A percentile compares a stretch with the other conserved stretches of the same genome.
Evolutionary conservation across 306 rosid genomes (phyloP).

Genomic region (Vigna radiata): DNA sequence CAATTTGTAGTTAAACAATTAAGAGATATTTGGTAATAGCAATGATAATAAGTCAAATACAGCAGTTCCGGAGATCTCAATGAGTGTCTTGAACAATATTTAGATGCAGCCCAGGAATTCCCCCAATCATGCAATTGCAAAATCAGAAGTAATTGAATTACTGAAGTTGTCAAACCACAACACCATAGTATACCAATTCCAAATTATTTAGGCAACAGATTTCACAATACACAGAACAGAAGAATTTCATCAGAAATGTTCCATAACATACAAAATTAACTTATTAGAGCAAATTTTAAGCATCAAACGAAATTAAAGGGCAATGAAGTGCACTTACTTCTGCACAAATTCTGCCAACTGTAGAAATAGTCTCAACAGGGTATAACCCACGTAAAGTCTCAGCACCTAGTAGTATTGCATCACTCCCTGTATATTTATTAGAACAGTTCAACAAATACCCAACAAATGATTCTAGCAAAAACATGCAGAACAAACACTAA

Average conservation of each 20-base stretch:
- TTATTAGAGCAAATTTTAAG: slow-evolving; percentile 32
- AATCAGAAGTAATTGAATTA: slow-evolving; percentile 1
- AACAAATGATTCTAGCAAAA: slow-evolving; percentile 25
- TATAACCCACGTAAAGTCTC: slow-evolving; percentile 97
- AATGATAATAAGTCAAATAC: slow-evolving; percentile 15
- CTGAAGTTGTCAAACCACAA: slow-evolving; percentile 34
- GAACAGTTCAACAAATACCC: slow-evolving; percentile 38
- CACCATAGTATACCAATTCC: slow-evolving; percentile 4
- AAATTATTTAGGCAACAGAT: slow-evolving; percentile 30
- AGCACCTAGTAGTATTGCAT: slow-evolving; percentile 98
- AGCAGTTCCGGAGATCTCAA: background rate
- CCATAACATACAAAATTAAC: slow-evolving; percentile 23
- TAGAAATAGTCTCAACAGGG: slow-evolving; percentile 92
- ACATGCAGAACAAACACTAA: slow-evolving; percentile 27
- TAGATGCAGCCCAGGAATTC: slow-evolving; percentile 14
- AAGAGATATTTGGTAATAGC: background rate
- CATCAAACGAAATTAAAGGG: slow-evolving; percentile 29
- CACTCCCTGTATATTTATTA: slow-evolving; percentile 79
- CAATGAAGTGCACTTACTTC: slow-evolving; percentile 62
- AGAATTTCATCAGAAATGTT: slow-evolving; percentile 16
- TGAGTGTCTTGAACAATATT: slow-evolving; percentile 32
- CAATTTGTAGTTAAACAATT: background rate
- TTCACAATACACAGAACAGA: slow-evolving; percentile 15
- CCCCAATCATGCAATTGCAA: slow-evolving; percentile 17
- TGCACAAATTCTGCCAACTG: slow-evolving; percentile 88